These are phyloP conservation scores for Cladosporium sp. DNA, from an alignment of 2,329 filamentous ascomycete species.

Conservation along the genomic window DNA sequence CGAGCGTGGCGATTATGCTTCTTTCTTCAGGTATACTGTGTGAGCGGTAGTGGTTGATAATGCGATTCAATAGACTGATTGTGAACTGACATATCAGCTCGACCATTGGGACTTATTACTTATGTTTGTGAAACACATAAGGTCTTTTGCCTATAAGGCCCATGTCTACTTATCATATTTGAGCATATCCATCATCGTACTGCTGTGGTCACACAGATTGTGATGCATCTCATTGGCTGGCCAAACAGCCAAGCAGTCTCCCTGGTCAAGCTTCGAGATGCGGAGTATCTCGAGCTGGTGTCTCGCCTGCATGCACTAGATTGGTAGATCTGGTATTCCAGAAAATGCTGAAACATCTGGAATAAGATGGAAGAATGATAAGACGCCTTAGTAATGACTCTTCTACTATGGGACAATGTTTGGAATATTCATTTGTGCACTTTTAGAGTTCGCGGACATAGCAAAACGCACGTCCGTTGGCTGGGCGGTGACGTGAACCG, in stretches of 20 bases:
- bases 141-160: neutral
- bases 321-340: neutral
- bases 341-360: neutral
- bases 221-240: neutral
- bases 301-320: slow-evolving; percentile 3
- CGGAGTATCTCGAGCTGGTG: slow-evolving; percentile 10
- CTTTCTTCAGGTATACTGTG: slow-evolving; percentile 1
- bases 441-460: neutral
- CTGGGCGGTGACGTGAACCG: slow-evolving; percentile 11
- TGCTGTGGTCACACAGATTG: slow-evolving; percentile 4
- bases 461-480: neutral
- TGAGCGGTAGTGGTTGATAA: neutral
- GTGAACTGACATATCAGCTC: neutral
- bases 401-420: neutral
- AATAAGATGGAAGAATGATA: neutral
- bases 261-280: neutral
- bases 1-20: slow-evolving; percentile 1
- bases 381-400: too few species aligned
- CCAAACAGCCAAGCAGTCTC: neutral
- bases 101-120: neutral
- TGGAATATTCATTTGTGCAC: neutral
- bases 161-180: neutral
- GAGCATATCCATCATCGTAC: neutral
- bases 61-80: neutral
- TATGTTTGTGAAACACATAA: rapidly evolving